Evolutionary conservation across 2,329 filamentous ascomycete genomes (phyloP), one percentile per base, ranked within the genome.

Genomic region (Aspergillus clavatus): DNA sequence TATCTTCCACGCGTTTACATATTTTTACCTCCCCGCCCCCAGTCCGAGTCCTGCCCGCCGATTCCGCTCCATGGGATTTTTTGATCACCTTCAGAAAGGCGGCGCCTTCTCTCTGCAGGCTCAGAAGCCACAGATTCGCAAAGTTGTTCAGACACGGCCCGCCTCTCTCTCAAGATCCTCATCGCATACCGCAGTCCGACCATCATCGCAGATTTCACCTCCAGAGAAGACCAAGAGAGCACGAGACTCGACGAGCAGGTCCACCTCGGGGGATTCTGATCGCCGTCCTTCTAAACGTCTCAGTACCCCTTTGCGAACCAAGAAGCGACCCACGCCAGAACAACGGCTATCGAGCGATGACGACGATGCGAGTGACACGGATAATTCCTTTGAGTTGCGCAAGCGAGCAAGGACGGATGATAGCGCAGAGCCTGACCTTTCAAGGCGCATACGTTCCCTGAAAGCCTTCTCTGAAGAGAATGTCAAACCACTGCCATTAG

Each of bases 71-170:
- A 72, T 71, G 69, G 67, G 68, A 40, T 70, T 71, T 55, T 72
- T 72, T 55, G 69, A 72, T 50, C 67, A 71, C 50, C 62, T 72
- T 48, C 68, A 71, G 46, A 70, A 71, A 59, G 67, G 67, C 61
- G 68, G 67, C 50, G 60, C 57, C 26, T 69, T 69, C 42, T 66
- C 67, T 29, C 58, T 72, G 40, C 68, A 70, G 45, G 57, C 68
- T 31, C 65, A 71, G 44, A 70, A 67, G 31, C 55, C 66, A 21
- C 67, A 71, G 47, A 66, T 72, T 14, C 68, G 69, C 47, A 70
- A 70, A 55, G 63, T 72, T 36, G 66, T 67, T 22, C 65, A 71
- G 47, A 53, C 61, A 44, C 63, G 64, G 39, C 59, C 65, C 19
- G 54, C 59, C 16, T 48, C 59, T 22, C 55, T 58, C 26, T 55